Evolutionary conservation across 768 basidiomycete genomes (phyloP), one percentile per base, ranked within the genome.

Genomic region (Agrocybe praecox): DNA sequence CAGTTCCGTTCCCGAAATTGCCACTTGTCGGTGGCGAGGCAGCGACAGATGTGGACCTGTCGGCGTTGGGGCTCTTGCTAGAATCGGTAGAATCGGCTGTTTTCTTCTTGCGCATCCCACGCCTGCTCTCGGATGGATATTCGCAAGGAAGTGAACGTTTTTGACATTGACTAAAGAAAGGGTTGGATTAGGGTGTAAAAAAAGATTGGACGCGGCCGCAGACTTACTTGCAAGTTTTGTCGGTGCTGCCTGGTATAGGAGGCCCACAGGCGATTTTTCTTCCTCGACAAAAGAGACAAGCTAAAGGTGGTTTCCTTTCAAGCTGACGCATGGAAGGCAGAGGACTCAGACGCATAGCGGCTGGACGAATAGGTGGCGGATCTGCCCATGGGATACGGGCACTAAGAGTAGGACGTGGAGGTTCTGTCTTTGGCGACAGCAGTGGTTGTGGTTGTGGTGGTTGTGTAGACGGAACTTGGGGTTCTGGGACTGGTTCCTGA

Each of bases 251-350:
- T 0, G 80, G 76, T 12, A 76, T 62, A 2, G 85, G 83, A 11
- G 85, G 80, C 0, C 87, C 86, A 57, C 87, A 88, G 9, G 87
- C 87, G 49, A 88, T 88, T 71, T 88, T 88, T 42, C 86, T 75
- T 6, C 84, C 85, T 40, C 86, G 76, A 64, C 86, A 88, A 63
- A 88, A 88, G 6, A 85, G 71, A 59, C 86, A 87, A 1, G 86
- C 86, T 1, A 87, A 73, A 2, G 81, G 77, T 15, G 86, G 86
- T 59, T 87, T 87, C 72, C 82, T 84, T 46, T 74, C 69, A 34
- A 66, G 56, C 49, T 70, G 67, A 52, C 71, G 66, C 64, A 72
- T 72, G 17, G 66, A 58, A 23, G 69, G 66, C 24, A 69, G 56
- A 14, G 71, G 68, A 50, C 68, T 71, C 21, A 73, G 44, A 34